Evolutionary conservation across 78 protist genomes (phyloP), one percentile per base, ranked within the genome.

Genomic region (Dictyostelium brefeldianum): DNA sequence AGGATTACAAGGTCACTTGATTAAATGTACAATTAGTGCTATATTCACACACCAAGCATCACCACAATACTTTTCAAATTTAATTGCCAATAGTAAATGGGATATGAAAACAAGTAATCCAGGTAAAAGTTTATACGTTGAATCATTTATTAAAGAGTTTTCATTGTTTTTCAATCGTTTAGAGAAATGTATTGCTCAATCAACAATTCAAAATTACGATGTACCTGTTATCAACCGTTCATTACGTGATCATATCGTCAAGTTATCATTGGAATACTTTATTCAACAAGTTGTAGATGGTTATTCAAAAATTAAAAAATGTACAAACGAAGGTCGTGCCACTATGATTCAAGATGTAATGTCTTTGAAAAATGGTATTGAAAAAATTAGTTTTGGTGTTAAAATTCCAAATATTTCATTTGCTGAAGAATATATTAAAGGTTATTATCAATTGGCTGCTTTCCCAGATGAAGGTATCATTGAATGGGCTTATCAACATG

Each of bases 271-370:
- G 8, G 93, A 87, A 64, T 87, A 31, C 31, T 77, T 87, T 22
- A 80, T 87, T 20, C 83, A 77, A 57, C 93, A 87, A 53, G 47
- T 77, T 20, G 93, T 87, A 2, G 93, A 87, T 64, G 93, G 93
- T 50, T 87, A 77, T 46, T 75, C 83, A 59, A 56, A 74, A n/a
- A 77, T 87, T n/a, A 75, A 27, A 31, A 77, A 74, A 62, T 87
- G 93, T 25, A 59, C 93, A 29, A 48, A 62, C 5, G 93, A 77
- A 31, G 84, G 93, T 74, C 93, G 93, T 87, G 78, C 83, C 0
- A 48, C 57, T 0, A 87, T 87, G 93, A 59, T 87, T 62, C 83
- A 87, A 50, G 93, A 87, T 51, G 56, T 87, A 11, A 62, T 77
- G 79, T 48, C 20, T n/a, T n/a, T 87, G 12, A 41, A 77, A 47